Base-by-base conservation (phyloP, 306 rosid genomes). In the Vigna angularis region DNA sequence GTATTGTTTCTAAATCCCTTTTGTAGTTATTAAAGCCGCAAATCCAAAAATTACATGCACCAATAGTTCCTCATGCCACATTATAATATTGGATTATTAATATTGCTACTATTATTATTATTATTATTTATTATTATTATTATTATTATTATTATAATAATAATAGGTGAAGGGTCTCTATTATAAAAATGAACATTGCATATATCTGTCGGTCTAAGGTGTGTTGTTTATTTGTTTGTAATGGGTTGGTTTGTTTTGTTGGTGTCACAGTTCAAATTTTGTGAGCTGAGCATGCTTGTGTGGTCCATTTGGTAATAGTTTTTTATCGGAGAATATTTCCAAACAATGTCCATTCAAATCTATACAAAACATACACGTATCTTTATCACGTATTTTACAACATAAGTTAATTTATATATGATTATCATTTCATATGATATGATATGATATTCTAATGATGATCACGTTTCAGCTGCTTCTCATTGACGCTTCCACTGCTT, bases 271-370 rank as follows among this genome's bases (percentile, higher is more conserved):
- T 78, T 85, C 82, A 82, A 79, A 55, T 51, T 59, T 51, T 80
- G 82, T 75, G 77, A 79, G 80, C 80, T 24, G 79, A 85, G 74
- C 72, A 75, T 73, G 77, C 76, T 34, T 75, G 20, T 68, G 17
- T 42, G 72, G 81, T 75, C 79, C 77, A 79, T 70, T 82, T 57
- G 57, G 71, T 34, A 16, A 57, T 64, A 62, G 47, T 77, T 52
- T 20, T 77, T 52, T 73, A 69, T 52, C 3, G 24, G 22, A 42
- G 1, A 51, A 34, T 57, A 64, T 51, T 63, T 74, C 12, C 47
- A 70, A 67, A 71, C 68, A 64, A 74, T 82, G 76, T 71, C 77
- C 44, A 69, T 47, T 9, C 44, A 61, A 36, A 9, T 44, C 49
- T 71, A 1, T 78, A 44, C 83, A 58, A 15, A 13, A 20, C 72